Evolutionary conservation across 306 rosid genomes (phyloP), one percentile per base, ranked within the genome.

Genomic region (Rosa rugosa): DNA sequence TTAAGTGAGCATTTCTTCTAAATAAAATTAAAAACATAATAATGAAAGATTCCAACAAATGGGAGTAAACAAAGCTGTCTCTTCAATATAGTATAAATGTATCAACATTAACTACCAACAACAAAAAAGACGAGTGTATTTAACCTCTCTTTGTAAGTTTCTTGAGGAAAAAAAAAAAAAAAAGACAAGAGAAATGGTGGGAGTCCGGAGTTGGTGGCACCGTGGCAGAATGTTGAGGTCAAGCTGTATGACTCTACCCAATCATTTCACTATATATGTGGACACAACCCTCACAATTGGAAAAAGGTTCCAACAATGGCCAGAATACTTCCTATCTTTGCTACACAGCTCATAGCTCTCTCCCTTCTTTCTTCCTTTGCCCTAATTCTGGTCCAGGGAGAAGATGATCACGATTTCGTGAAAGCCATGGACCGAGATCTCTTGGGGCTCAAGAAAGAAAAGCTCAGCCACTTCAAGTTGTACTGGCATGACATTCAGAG

Each of bases 401-500:
- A 69, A 36, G 73, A 76, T 0, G 77, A 79, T 34, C 46, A 82
- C 0, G 51, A 56, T 8, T 83, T 85, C 27, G 87, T 62, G 53
- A 73, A 57, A 76, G 47, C 50, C 20, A 4, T 83, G 20, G 73
- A 85, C 65, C 75, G 69, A 45, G 69, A 71, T 79, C 75, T 76
- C 1, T 0, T 80, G 6, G 90, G 88, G 4, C 56, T 82, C n/a
- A 75, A 78, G 76, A 66, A 80, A 54, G 87, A 88, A 23, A 88
- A 88, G 84, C 79, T 84, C 3, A 86, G 88, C 83, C 92, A 88
- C 75, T 80, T 88, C 60, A 75, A 65, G 4, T 63, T 88, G 51
- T 88, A 80, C 66, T 88, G 90, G 90, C 92, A 88, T 16, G 92
- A 86, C 82, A 69, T 46, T 8, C 4, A 41, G 22, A 63, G 64